These are phyloP conservation scores for Cladorrhinum sp. DNA, from an alignment of 2,329 filamentous ascomycete species.

Conservation along the genomic window DNA sequence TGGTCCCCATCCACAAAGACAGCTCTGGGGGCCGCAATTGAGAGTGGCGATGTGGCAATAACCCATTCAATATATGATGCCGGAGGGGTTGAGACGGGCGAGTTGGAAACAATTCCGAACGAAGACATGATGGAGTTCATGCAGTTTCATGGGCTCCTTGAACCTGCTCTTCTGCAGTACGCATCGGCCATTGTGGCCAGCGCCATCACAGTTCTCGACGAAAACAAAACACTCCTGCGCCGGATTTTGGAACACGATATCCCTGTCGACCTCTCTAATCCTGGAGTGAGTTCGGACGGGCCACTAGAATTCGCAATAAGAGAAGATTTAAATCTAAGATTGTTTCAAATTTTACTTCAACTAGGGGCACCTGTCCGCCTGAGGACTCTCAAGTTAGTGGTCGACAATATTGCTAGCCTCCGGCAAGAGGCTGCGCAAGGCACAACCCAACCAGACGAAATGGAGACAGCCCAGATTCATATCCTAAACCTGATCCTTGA, in stretches of 20 bases:
- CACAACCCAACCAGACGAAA: not conserved
- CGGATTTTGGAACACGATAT: constrained; percentile 2
- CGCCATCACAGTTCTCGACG: not conserved
- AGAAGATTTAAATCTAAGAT: not conserved
- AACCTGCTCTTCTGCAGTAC: constrained; percentile 2
- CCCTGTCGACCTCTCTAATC: not conserved
- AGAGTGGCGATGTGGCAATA: constrained; percentile 8
- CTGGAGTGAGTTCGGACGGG: not conserved
- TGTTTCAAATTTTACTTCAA: not conserved
- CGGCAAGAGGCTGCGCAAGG: not conserved
- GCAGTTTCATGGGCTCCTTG: not conserved
- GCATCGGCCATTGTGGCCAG: not conserved
- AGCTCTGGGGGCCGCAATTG: not conserved
- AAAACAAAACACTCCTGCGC: constrained; percentile 2
- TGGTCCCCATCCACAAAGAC: not conserved
- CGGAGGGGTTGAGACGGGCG: not conserved
- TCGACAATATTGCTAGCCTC: not conserved
- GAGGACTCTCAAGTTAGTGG: not conserved
- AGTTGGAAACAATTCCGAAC: constrained; percentile 1
- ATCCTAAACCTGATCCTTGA: constrained; percentile 2
- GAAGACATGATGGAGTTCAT: constrained; percentile 4
- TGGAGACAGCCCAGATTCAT: not conserved
- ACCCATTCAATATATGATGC: not conserved
- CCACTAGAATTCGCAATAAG: not conserved
- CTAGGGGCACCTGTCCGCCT: constrained; percentile 1